phyloP scores from a whole-genome alignment of 139 green algal genomes.

The Cymbomonas tetramitiformis region DNA sequence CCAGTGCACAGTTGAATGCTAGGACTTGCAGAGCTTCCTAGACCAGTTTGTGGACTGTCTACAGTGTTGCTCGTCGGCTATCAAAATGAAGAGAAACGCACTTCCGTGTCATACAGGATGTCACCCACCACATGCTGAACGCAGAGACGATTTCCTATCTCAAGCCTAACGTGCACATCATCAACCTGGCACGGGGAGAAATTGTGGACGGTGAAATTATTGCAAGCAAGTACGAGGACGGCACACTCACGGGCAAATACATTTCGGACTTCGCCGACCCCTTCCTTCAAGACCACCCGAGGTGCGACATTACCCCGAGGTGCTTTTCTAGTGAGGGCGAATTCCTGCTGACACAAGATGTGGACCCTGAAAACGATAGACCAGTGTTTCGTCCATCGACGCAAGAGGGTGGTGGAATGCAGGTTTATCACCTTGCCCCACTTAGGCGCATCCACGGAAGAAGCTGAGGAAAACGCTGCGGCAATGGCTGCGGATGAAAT shows the following conservation, averaged over 20 bases:
- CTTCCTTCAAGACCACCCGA: slow-evolving; percentile 27
- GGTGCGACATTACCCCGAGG: no score
- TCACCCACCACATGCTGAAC: slow-evolving; percentile 43
- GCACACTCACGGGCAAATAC: slow-evolving; percentile 36
- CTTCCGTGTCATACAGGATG: no score
- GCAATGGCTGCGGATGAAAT: slow-evolving; percentile 40
- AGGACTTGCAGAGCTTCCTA: no score
- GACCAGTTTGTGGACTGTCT: no score
- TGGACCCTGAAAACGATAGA: no score
- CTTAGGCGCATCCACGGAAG: slow-evolving; percentile 37
- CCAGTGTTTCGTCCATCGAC: no score
- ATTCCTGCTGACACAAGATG: no score
- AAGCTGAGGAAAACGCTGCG: slow-evolving; percentile 42
- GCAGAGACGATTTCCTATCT: slow-evolving; percentile 27
- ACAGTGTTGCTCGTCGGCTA: no score
- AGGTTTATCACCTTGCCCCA: slow-evolving; percentile 35
- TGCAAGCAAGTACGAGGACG: slow-evolving; percentile 24
- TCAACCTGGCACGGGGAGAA: slow-evolving; percentile 42
- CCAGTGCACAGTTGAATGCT: no score
- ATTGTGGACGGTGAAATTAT: slow-evolving; percentile 33
- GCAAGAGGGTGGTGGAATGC: no score
- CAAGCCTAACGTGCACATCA: slow-evolving; percentile 35
- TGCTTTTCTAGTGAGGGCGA: no score
- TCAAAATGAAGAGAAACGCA: no score
- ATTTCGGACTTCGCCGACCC: slow-evolving; percentile 37